A percentile compares a stretch with the other conserved stretches of the same genome.
These are phyloP conservation scores for Botrytis elliptica DNA, from an alignment of 2,329 filamentous ascomycete genomes.

Conservation along the genomic window DNA sequence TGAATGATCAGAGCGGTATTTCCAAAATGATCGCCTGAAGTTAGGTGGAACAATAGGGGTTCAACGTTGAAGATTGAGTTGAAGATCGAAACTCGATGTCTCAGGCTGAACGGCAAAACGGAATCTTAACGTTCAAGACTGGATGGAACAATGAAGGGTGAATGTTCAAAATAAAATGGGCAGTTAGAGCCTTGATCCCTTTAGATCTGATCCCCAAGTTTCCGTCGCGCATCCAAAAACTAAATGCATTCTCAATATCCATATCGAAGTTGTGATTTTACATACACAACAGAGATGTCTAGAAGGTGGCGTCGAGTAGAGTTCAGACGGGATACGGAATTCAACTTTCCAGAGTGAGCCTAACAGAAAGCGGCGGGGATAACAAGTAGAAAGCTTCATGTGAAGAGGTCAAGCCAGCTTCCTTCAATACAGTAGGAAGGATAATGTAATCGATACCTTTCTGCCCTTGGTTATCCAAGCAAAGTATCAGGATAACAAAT, in stretches of 20 bases:
- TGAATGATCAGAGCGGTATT: background rate
- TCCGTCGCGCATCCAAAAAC: background rate
- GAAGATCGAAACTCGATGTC: background rate
- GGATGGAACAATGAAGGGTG: background rate
- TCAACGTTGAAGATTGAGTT: background rate
- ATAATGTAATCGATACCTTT: background rate
- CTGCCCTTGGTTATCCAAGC: background rate
- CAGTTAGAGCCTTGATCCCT: background rate
- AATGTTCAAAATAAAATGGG: background rate
- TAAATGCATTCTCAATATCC: background rate
- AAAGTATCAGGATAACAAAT: background rate
- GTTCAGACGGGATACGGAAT: background rate
- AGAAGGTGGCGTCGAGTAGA: background rate
- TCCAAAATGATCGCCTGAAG: background rate
- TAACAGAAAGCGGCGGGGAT: background rate
- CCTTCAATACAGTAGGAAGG: background rate
- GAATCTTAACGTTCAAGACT: background rate
- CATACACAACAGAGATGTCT: background rate
- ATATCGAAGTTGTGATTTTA: background rate
- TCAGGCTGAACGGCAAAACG: background rate
- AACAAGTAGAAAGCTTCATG: background rate
- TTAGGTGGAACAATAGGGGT: background rate
- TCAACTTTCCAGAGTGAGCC: background rate
- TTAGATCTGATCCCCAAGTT: background rate
- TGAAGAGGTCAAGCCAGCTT: background rate